Percentiles rank a stretch among this genome's conserved stretches.
phyloP scores from a whole-genome alignment of 2,329 filamentous ascomycete species.

The Aureobasidium vineae region DNA sequence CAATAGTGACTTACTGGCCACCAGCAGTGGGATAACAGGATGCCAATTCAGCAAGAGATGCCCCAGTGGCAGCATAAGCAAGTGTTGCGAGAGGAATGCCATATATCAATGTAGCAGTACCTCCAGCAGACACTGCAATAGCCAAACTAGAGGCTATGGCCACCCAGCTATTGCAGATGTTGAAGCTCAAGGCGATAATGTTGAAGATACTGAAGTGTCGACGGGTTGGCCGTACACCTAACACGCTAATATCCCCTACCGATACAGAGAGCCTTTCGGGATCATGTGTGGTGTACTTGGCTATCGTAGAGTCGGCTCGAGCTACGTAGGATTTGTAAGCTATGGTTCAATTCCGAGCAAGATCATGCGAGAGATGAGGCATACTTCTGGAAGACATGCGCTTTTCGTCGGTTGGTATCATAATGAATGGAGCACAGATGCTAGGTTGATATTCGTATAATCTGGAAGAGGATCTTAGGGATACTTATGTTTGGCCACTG shows the following conservation, averaged over 20 bases:
- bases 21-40: constrained; percentile 27
- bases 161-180: constrained; percentile 62
- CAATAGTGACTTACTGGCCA: constrained; percentile 7
- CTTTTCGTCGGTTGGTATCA: neutral
- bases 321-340: neutral
- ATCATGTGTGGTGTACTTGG: neutral
- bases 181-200: constrained; percentile 52
- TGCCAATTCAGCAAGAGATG: constrained; percentile 30
- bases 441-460: neutral
- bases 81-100: constrained; percentile 27
- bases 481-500: constrained; percentile 5
- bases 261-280: constrained; percentile 1
- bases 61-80: constrained; percentile 30
- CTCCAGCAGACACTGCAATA: constrained; percentile 47
- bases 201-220: constrained; percentile 59
- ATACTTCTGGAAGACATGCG: constrained; percentile 1
- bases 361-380: neutral
- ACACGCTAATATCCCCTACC: neutral
- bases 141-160: constrained; percentile 58
- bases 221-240: constrained; percentile 47
- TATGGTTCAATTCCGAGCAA: too few species aligned
- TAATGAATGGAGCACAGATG: neutral
- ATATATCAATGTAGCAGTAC: constrained; percentile 30
- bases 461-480: neutral
- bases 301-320: neutral